These are phyloP conservation scores for Populus deltoides DNA, from an alignment of 345 rosid species.

Conservation along the genomic window DNA sequence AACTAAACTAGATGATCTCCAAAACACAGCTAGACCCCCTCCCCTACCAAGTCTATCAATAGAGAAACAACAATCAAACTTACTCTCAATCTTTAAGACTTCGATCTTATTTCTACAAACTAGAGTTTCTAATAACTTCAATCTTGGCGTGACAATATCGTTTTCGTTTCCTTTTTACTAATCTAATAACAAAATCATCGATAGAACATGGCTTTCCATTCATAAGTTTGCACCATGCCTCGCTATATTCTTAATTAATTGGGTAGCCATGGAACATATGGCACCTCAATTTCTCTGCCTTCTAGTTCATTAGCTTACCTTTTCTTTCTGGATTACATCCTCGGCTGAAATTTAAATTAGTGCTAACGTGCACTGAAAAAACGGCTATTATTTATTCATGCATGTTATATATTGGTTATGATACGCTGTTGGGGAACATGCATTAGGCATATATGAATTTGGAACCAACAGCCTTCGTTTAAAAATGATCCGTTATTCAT, in stretches of 20 bases:
- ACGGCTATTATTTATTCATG: not conserved
- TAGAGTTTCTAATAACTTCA: too few species aligned
- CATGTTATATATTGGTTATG: not conserved
- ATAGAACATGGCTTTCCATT: not conserved
- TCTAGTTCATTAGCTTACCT: not conserved
- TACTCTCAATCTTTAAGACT: too few species aligned
- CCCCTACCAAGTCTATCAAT: too few species aligned
- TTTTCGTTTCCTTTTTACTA: not conserved
- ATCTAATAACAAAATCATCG: not conserved
- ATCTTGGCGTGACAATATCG: constrained; percentile 24
- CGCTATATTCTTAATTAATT: not conserved
- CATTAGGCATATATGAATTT: not conserved
- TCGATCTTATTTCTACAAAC: too few species aligned
- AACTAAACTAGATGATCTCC: too few species aligned
- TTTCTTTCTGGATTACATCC: not conserved
- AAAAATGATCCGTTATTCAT: not conserved
- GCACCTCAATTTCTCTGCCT: not conserved
- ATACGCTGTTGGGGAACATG: constrained; percentile 3
- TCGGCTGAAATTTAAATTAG: not conserved
- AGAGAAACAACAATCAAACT: too few species aligned
- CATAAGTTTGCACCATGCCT: not conserved
- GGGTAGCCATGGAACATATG: not conserved
- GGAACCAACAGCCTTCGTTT: not conserved
- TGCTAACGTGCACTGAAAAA: too few species aligned
- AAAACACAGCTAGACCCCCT: too few species aligned